Evolutionary conservation across 1,284 basidiomycete species (phyloP).

Genomic region (Cutaneotrichosporon cyanovorans): DNA sequence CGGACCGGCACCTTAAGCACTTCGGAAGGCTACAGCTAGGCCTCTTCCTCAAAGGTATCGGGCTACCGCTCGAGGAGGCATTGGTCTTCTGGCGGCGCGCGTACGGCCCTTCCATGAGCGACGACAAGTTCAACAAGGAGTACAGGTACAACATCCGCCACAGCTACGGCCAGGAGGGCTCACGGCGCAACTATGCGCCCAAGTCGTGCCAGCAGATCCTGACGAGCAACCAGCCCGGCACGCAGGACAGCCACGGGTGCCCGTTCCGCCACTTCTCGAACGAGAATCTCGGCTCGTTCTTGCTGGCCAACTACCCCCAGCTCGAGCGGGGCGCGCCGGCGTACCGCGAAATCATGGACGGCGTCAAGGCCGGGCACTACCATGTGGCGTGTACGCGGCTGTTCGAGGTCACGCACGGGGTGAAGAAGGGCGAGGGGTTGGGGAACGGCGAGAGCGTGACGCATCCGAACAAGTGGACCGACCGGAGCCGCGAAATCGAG

Average conservation of each 20-base stretch:
- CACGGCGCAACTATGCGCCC: slow-evolving; percentile 87
- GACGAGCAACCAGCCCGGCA: slow-evolving; percentile 63
- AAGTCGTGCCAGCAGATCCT: slow-evolving; percentile 92
- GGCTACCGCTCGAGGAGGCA: slow-evolving; percentile 90
- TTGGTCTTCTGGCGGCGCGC: slow-evolving; percentile 87
- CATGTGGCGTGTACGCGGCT: slow-evolving; percentile 96
- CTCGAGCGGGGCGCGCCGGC: slow-evolving; percentile 60
- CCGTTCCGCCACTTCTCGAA: slow-evolving; percentile 87
- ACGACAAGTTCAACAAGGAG: slow-evolving; percentile 98
- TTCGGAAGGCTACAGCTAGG: slow-evolving; percentile 87
- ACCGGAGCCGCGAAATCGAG: slow-evolving; percentile 49
- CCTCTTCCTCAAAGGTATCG: slow-evolving; percentile 91
- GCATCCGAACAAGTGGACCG: slow-evolving; percentile 80
- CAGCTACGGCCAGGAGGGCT: slow-evolving; percentile 88
- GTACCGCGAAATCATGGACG: slow-evolving; percentile 75
- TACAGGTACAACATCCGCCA: slow-evolving; percentile 97
- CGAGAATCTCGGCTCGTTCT: slow-evolving; percentile 72
- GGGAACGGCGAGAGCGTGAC: slow-evolving; percentile 74
- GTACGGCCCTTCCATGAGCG: slow-evolving; percentile 64
- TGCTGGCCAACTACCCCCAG: slow-evolving; percentile 60
- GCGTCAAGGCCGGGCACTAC: slow-evolving; percentile 75
- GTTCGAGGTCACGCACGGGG: slow-evolving; percentile 90
- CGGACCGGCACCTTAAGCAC: slow-evolving; percentile 85
- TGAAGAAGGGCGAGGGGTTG: slow-evolving; percentile 83
- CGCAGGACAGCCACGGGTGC: slow-evolving; percentile 78